A percentile compares a stretch with the other conserved stretches of the same genome.
Conservation (phyloP, 73 alveolate species). For the Breviolum minutum region DNA sequence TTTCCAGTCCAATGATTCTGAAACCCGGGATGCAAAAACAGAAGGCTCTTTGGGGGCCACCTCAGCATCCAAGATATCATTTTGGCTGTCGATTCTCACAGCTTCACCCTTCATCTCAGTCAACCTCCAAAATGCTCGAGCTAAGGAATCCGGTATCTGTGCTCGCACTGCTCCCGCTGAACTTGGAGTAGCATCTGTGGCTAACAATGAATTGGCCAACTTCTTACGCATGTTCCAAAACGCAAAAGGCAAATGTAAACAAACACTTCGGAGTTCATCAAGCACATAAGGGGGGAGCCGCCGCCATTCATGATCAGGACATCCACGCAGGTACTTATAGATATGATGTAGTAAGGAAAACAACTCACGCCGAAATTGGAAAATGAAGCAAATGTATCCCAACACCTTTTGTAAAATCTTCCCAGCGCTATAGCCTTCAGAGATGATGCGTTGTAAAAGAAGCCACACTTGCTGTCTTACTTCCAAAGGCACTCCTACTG, state of each 20-base stretch:
- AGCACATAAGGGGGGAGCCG: not conserved
- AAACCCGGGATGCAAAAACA: not conserved
- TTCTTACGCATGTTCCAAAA: not conserved
- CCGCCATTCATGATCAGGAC: not conserved
- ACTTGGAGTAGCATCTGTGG: not conserved
- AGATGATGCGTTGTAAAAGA: not conserved
- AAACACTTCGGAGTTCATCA: not conserved
- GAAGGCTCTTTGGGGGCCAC: not conserved
- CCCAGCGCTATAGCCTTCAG: not conserved
- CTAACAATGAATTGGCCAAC: not conserved
- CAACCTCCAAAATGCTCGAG: not conserved
- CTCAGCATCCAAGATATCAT: not conserved
- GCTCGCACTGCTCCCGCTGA: not conserved
- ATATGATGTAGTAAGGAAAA: not conserved
- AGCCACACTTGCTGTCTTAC: not conserved
- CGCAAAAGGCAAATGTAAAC: not conserved
- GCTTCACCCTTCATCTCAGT: not conserved
- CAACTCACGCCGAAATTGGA: not conserved
- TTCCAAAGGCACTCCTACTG: not conserved
- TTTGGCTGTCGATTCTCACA: not conserved
- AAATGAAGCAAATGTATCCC: not conserved
- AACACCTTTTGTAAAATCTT: not conserved
- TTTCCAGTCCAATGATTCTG: not conserved
- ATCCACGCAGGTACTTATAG: too few relatives aligned
- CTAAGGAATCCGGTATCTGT: not conserved